A percentile compares a stretch with the other conserved stretches of the same genome.
These are phyloP conservation scores for Cytidiella melzeri DNA, from an alignment of 768 basidiomycete genomes.

Conservation along the genomic window DNA sequence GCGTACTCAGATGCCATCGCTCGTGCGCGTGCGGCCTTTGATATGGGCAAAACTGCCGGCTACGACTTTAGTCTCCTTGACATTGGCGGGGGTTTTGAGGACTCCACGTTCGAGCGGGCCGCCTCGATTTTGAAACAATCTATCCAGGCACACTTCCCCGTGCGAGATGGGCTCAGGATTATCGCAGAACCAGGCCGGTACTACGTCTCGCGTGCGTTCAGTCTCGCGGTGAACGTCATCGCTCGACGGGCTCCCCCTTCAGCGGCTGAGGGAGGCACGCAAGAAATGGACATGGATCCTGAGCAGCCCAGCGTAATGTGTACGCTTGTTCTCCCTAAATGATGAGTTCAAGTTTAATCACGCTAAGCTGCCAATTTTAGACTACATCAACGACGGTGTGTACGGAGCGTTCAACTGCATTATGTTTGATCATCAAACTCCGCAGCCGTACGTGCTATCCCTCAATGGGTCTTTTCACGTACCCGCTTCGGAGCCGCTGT, in stretches of 20 bases:
- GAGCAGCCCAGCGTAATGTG: slow-evolving; percentile 78
- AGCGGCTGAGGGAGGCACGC: slow-evolving; percentile 24
- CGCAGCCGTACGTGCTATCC: slow-evolving; percentile 72
- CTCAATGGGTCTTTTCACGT: slow-evolving; percentile 63
- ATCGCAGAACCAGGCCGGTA: slow-evolving; percentile 96
- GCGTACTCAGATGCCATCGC: slow-evolving; percentile 87
- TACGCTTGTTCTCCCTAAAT: slow-evolving; percentile 39
- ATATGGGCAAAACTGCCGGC: slow-evolving; percentile 77
- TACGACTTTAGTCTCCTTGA: slow-evolving; percentile 83
- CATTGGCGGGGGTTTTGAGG: slow-evolving; percentile 96
- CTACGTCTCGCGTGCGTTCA: slow-evolving; percentile 89
- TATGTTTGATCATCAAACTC: slow-evolving; percentile 87
- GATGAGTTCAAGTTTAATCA: not conserved
- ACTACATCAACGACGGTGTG: slow-evolving; percentile 99
- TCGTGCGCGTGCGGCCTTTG: slow-evolving; percentile 79
- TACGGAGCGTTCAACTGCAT: slow-evolving; percentile 97
- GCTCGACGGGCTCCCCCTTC: slow-evolving; percentile 66
- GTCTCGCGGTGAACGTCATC: slow-evolving; percentile 88
- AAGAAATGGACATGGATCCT: slow-evolving; percentile 20
- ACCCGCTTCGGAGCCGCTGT: slow-evolving; percentile 35
- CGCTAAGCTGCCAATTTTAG: slow-evolving; percentile 37
- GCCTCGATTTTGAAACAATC: slow-evolving; percentile 65
- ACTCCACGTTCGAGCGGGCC: slow-evolving; percentile 75
- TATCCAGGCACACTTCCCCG: slow-evolving; percentile 76
- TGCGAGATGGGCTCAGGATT: slow-evolving; percentile 60